These are phyloP conservation scores for Aspergillus sp. DNA, from an alignment of 2,329 filamentous ascomycete genomes.

Conservation along the genomic window DNA sequence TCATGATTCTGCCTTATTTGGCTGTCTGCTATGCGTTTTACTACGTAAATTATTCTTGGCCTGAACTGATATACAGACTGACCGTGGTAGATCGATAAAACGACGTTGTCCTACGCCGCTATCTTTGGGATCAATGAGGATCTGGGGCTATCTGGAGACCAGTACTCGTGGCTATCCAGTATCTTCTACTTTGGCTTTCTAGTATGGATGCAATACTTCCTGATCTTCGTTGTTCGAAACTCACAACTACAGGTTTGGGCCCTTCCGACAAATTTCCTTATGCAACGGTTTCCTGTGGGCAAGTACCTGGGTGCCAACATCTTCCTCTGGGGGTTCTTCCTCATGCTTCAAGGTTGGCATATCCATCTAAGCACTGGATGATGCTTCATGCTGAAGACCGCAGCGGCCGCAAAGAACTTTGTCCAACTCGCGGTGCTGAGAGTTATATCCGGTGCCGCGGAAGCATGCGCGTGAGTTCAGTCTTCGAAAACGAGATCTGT, in stretches of 20 bases:
- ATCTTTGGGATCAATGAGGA: too few species aligned
- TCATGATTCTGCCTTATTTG: too few species aligned
- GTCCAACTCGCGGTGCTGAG: constrained; percentile 49
- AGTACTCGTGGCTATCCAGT: constrained; percentile 53
- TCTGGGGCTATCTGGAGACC: constrained; percentile 31
- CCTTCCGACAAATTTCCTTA: constrained; percentile 30
- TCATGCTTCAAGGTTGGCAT: too few species aligned
- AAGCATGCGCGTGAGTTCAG: constrained; percentile 40
- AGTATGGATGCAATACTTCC: constrained; percentile 10
- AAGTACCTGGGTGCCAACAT: constrained; percentile 47
- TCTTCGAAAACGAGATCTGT: too few species aligned
- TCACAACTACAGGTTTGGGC: constrained; percentile 27
- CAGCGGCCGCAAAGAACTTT: constrained; percentile 48
- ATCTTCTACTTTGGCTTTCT: constrained; percentile 54
- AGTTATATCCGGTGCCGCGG: constrained; percentile 54
- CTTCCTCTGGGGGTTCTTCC: constrained; percentile 49
- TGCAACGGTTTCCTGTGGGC: constrained; percentile 50
- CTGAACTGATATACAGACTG: too few species aligned
- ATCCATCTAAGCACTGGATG: too few species aligned
- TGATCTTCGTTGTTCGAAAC: too few species aligned
- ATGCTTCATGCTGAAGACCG: constrained; percentile 24
- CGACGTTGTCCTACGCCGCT: too few species aligned
- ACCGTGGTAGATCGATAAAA: too few species aligned
- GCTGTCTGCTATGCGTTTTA: too few species aligned
- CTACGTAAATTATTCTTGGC: too few species aligned